Conservation (phyloP, 257 asterid genomes). For the Voacanga thouarsii region DNA sequence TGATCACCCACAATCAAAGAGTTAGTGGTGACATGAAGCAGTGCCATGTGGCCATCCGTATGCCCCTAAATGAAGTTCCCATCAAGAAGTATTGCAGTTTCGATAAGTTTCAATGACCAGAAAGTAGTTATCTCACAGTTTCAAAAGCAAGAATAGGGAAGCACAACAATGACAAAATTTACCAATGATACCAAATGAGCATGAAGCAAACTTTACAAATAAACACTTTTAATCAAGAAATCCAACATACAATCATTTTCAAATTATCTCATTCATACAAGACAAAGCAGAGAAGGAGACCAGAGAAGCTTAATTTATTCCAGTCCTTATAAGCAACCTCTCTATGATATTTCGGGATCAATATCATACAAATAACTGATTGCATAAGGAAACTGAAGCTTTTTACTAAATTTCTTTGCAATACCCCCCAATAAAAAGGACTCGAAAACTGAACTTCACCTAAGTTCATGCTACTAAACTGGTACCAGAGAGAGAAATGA, state of each 20-base stretch:
- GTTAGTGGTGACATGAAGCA: constrained; percentile 80
- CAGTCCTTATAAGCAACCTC: background rate
- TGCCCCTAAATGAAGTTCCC: constrained; percentile 63
- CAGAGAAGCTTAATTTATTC: background rate
- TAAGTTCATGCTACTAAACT: background rate
- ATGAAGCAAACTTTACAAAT: background rate
- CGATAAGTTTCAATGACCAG: constrained; percentile 14
- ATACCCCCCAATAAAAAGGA: background rate
- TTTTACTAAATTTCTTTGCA: background rate
- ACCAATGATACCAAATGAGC: background rate
- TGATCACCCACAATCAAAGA: constrained; percentile 94
- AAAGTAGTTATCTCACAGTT: background rate
- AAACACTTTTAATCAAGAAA: background rate
- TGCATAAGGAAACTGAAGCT: background rate
- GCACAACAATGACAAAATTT: background rate
- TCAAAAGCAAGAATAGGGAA: background rate
- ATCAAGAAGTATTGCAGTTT: constrained; percentile 4
- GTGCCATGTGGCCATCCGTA: constrained; percentile 90
- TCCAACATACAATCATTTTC: background rate
- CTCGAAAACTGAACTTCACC: background rate
- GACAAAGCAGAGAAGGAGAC: background rate
- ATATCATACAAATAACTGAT: background rate
- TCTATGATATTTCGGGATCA: background rate
- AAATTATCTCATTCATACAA: background rate
- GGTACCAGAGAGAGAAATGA: constrained; percentile 1